phyloP scores from a whole-genome alignment of 768 basidiomycete genomes.

The Tephrocybe sp. region DNA sequence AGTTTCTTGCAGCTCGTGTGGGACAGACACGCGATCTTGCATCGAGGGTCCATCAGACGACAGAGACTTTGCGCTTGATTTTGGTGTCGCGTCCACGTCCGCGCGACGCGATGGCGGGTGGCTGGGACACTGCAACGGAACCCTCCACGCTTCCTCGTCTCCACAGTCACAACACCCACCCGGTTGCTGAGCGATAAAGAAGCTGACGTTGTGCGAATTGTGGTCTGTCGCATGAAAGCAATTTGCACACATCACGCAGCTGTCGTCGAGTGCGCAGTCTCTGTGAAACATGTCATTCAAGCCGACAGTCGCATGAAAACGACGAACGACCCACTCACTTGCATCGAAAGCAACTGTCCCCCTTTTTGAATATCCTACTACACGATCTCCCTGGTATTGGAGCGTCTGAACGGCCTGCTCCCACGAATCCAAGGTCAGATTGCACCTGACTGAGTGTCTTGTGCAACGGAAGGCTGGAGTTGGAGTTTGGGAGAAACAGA shows the following conservation, averaged over 20 bases:
- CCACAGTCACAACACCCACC: slow-evolving; percentile 96
- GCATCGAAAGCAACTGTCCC: slow-evolving; percentile 92
- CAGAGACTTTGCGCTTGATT: slow-evolving; percentile 38
- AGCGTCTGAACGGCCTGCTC: slow-evolving; percentile 58
- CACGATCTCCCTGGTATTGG: slow-evolving; percentile 72
- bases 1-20: slow-evolving; percentile 67
- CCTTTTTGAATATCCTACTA: slow-evolving; percentile 84
- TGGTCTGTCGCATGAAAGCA: slow-evolving; percentile 93
- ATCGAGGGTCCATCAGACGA: slow-evolving; percentile 58
- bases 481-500: slow-evolving; percentile 68
- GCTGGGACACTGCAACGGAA: slow-evolving; percentile 62
- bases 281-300: slow-evolving; percentile 37
- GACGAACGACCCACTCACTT: slow-evolving; percentile 55
- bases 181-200: slow-evolving; percentile 89
- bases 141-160: slow-evolving; percentile 84
- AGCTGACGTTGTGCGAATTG: slow-evolving; percentile 83
- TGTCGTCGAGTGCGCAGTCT: slow-evolving; percentile 88
- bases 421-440: slow-evolving; percentile 49
- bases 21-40: slow-evolving; percentile 50
- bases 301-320: neutral
- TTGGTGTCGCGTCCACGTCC: slow-evolving; percentile 36
- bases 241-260: slow-evolving; percentile 83
- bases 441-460: slow-evolving; percentile 72
- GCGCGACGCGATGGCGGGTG: slow-evolving; percentile 56
- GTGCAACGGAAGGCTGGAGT: slow-evolving; percentile 59